Evolutionary conservation across 371 early-diverging fungal genomes (phyloP), one percentile per base, ranked within the genome.

Genomic region (Haplosporangium sp.): DNA sequence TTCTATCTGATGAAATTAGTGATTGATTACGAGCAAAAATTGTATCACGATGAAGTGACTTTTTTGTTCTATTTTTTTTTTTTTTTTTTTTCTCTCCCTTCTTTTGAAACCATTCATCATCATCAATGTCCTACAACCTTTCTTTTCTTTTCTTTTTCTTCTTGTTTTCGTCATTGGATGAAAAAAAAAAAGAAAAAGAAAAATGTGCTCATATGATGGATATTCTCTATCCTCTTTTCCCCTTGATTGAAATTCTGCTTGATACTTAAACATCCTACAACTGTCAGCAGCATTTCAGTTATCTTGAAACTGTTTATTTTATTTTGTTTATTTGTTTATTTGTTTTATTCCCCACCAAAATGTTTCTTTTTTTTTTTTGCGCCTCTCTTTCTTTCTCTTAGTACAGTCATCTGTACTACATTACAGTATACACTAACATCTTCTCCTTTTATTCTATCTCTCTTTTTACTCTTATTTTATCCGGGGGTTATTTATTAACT

Each of bases 361-460:
- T 11, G 4, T 47, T 47, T 47, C 10, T 45, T 10, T 45, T 45
- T 5, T 9, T 5, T 45, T 9, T 44, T 13, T 15, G 48, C 17
- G 27, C 27, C 27, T 27, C 27, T 27, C 11, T 48, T 50, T 50
- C 15, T 4, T 4, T n/a, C 50, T n/a, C 50, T 15, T 45, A 45
- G 45, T 10, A 27, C 27, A 27, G 27, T 27, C 27, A 27, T 27
- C n/a, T 40, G 40, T 34, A 60, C 20, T 56, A 27, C 13, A 60
- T 38, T 60, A 2, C 19, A 19, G 4, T 19, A 27, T 15, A 44
- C 42, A 7, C 19, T 61, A 8, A 61, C 10, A 11, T 61, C 19
- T 42, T 60, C 19, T 37, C 35, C 6, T 39, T 72, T 4, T 72
- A 1, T 39, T 67, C 58, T 56, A 20, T 19, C 59, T 58, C n/a